phyloP scores from a whole-genome alignment of 1,139 yeast genomes.

The Pichia sp. region DNA sequence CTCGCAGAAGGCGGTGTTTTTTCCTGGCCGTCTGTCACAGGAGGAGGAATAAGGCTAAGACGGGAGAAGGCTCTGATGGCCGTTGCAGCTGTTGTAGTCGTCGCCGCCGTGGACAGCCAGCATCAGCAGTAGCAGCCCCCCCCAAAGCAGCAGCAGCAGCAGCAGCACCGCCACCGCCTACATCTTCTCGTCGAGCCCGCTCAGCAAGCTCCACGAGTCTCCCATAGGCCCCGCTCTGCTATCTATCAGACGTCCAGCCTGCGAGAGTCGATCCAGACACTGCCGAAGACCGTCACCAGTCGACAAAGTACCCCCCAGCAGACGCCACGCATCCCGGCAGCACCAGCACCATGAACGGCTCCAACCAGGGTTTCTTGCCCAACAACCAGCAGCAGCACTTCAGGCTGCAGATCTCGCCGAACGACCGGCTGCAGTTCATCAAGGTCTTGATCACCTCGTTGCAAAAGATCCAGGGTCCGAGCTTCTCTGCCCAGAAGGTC shows the following conservation, averaged over 20 bases:
- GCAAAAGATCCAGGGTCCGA: slow-evolving; percentile 32
- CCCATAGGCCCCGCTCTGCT: background rate
- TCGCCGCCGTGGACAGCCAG: background rate
- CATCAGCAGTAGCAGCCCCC: background rate
- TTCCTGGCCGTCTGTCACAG: background rate
- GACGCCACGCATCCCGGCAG: no score
- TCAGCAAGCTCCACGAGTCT: background rate
- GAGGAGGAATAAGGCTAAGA: background rate
- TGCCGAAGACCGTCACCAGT: background rate
- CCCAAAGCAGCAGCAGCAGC: background rate
- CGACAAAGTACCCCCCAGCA: background rate
- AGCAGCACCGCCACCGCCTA: background rate
- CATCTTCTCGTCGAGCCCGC: background rate
- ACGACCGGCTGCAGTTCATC: slow-evolving; percentile 31
- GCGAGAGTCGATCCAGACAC: no score
- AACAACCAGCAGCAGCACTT: slow-evolving; percentile 15
- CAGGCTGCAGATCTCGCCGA: slow-evolving; percentile 22
- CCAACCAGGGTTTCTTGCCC: slow-evolving; percentile 14
- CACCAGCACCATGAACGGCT: slow-evolving; percentile 14
- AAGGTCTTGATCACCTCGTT: slow-evolving; percentile 29
- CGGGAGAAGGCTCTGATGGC: background rate
- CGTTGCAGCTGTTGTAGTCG: no score
- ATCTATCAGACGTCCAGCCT: no score
- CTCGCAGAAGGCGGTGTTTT: background rate
- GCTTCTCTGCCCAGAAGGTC: slow-evolving; percentile 27